Evolutionary conservation across 2,329 filamentous ascomycete species (phyloP).

Genomic region (Verticillium nonalfalfae): DNA sequence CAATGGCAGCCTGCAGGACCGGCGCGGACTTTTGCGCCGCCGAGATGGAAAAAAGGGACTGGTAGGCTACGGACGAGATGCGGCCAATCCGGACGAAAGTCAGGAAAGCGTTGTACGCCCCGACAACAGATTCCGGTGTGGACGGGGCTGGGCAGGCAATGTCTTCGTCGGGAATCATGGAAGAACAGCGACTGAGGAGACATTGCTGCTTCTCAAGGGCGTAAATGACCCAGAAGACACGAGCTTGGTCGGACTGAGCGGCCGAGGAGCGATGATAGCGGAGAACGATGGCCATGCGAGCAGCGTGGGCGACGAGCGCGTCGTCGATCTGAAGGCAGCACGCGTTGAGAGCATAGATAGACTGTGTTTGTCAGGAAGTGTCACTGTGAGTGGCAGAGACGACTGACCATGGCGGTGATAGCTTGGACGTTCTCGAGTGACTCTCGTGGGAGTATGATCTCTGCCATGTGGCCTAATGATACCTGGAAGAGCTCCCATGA

Average conservation of each 20-base stretch:
- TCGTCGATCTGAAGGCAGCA: constrained; percentile 26
- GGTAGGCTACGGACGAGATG: constrained; percentile 19
- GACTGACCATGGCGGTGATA: constrained; percentile 1
- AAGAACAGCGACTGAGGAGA: constrained; percentile 22
- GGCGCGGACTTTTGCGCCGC: constrained; percentile 15
- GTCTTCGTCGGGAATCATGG: constrained; percentile 29
- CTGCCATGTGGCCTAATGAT: constrained; percentile 11
- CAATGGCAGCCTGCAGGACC: constrained; percentile 14
- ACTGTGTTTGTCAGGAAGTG: constrained; percentile 11
- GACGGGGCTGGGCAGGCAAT: constrained; percentile 26
- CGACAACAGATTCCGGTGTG: constrained; percentile 22
- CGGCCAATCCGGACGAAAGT: constrained; percentile 20
- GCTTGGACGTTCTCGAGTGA: constrained; percentile 1
- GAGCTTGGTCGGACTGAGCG: constrained; percentile 8
- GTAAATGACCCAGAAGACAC: constrained; percentile 33
- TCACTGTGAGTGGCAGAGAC: too few relatives aligned
- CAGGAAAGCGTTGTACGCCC: constrained; percentile 26
- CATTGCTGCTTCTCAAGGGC: constrained; percentile 26
- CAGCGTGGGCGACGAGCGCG: constrained; percentile 22
- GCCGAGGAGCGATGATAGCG: constrained; percentile 19
- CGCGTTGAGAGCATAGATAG: constrained; percentile 26
- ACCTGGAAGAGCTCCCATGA: constrained; percentile 15
- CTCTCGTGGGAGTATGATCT: constrained; percentile 8
- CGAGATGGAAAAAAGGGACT: constrained; percentile 23
- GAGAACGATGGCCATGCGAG: constrained; percentile 23